phyloP scores from a whole-genome alignment of 257 asterid genomes.

The Nyctanthes arbortristis region DNA sequence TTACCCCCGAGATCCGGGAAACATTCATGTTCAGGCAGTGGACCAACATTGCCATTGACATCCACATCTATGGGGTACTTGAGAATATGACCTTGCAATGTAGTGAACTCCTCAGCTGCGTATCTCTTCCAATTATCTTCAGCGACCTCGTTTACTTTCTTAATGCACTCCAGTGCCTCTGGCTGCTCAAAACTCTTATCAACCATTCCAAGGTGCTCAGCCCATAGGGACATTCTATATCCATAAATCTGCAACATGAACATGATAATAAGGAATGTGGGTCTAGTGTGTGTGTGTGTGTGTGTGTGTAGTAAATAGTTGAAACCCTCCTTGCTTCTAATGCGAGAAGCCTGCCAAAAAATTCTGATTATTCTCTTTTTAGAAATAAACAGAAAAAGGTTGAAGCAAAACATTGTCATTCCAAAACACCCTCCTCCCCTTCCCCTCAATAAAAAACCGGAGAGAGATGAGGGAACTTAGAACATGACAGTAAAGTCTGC shows the following conservation, averaged over 20 bases:
- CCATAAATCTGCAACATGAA: constrained; percentile 63
- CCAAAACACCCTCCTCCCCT: too few species aligned
- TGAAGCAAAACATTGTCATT: background rate
- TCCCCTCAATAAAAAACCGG: background rate
- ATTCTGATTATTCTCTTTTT: background rate
- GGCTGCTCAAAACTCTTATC: constrained; percentile 60
- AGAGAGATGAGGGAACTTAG: background rate
- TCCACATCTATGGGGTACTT: constrained; percentile 76
- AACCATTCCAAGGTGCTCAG: constrained; percentile 73
- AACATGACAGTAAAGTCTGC: constrained; percentile 2
- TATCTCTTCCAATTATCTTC: constrained; percentile 65
- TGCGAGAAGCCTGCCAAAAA: background rate
- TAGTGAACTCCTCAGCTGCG: constrained; percentile 39
- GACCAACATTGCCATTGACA: constrained; percentile 59
- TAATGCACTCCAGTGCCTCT: constrained; percentile 59
- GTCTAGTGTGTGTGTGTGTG: too few species aligned
- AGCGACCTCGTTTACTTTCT: constrained; percentile 63
- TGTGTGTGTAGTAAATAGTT: background rate
- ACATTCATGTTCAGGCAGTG: constrained; percentile 59
- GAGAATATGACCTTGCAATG: constrained; percentile 78
- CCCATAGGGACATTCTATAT: constrained; percentile 87
- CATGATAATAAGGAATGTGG: background rate
- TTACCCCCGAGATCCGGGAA: constrained; percentile 90
- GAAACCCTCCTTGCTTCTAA: background rate
- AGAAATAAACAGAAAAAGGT: background rate